Evolutionary conservation across 139 green algal genomes (phyloP).

Genomic region (Chlorella sp.): DNA sequence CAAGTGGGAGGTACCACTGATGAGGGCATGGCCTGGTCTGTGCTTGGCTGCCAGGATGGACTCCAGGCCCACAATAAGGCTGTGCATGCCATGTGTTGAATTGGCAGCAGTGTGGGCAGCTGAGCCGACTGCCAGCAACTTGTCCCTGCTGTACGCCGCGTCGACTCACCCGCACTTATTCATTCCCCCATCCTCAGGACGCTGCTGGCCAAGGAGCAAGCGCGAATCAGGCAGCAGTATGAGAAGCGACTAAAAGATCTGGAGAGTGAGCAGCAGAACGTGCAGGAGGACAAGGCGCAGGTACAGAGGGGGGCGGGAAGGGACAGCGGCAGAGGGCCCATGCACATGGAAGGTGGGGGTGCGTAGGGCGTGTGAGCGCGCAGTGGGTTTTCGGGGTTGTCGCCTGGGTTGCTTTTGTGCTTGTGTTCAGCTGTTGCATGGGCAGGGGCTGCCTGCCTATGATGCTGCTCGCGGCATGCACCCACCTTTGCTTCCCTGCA

Average conservation of each 20-base stretch:
- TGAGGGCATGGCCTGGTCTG: too few species aligned
- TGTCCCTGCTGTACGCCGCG: not conserved
- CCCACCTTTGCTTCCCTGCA: not conserved
- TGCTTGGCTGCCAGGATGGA: too few species aligned
- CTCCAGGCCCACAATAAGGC: too few species aligned
- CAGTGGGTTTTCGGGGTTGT: too few species aligned
- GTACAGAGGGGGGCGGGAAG: constrained; percentile 38
- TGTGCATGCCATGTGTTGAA: not conserved
- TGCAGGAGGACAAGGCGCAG: constrained; percentile 76
- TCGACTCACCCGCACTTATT: not conserved
- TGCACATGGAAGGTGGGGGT: too few species aligned
- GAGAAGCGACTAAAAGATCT: constrained; percentile 83
- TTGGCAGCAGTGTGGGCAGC: not conserved
- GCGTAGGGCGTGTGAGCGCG: too few species aligned
- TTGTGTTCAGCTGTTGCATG: too few species aligned
- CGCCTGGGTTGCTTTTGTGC: too few species aligned
- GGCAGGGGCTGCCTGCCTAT: too few species aligned
- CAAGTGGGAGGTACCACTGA: too few species aligned
- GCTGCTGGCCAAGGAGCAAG: constrained; percentile 82
- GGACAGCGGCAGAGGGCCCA: too few species aligned
- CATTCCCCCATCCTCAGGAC: constrained; percentile 46
- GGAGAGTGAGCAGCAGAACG: constrained; percentile 78
- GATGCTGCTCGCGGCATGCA: too few species aligned
- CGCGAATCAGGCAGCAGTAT: constrained; percentile 87
- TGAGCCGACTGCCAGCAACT: not conserved